Conservation (phyloP, 2,329 filamentous ascomycete species). For the Chrysosporium queenslandicum region DNA sequence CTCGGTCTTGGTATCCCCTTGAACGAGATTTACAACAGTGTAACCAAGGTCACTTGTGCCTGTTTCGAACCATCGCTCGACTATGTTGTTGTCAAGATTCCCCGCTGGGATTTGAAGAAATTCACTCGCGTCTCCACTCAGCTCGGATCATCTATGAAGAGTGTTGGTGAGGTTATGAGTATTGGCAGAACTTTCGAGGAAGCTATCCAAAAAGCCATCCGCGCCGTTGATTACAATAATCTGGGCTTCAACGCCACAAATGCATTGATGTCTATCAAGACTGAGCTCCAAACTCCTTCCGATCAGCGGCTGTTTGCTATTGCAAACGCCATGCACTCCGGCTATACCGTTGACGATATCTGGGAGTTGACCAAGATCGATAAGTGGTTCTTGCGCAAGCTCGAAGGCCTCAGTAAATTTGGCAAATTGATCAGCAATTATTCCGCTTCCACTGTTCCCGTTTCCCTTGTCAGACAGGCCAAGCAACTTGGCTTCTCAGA, state of each 20-base stretch:
- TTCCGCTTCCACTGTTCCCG: conserved; percentile 54
- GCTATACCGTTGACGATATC: conserved; percentile 91
- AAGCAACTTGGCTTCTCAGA: conserved; percentile 95
- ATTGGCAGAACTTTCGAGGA: conserved; percentile 96
- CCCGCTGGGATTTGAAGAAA: conserved; percentile 97
- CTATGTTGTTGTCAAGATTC: conserved; percentile 98
- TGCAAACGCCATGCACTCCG: conserved; percentile 90
- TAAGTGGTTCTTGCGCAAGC: conserved; percentile 91
- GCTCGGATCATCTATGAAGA: conserved; percentile 98
- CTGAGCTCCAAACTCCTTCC: conserved; percentile 91
- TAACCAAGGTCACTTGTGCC: conserved; percentile 89
- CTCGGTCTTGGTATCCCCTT: conserved; percentile 87
- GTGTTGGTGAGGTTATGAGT: conserved; percentile 97
- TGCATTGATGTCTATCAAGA: conserved; percentile 89
- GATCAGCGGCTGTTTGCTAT: conserved; percentile 96
- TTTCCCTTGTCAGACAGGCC: conserved; percentile 63
- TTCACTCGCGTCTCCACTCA: conserved; percentile 94
- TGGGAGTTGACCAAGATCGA: conserved; percentile 98
- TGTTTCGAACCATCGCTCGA: conserved; percentile 98
- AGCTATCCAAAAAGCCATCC: conserved; percentile 95
- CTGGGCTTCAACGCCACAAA: conserved; percentile 86
- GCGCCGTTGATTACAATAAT: conserved; percentile 89
- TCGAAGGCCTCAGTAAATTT: conserved; percentile 86
- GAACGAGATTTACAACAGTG: conserved; percentile 92
- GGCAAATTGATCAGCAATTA: conserved; percentile 65